Evolutionary conservation across 1,284 basidiomycete genomes (phyloP).

Genomic region (Blastosporella zonata): DNA sequence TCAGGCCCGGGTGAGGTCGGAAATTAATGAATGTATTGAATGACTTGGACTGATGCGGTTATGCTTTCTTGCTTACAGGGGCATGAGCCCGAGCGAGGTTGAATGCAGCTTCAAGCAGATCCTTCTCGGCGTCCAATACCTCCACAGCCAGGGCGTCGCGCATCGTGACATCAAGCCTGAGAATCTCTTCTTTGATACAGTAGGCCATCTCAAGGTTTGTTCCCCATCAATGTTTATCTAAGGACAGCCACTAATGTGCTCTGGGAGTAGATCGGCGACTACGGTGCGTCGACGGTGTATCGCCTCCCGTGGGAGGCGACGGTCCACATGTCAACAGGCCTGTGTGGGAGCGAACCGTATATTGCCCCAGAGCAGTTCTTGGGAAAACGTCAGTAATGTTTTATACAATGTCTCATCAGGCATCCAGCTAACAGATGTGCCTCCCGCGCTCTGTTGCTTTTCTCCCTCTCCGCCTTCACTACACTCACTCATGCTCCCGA

Average conservation of each 20-base stretch:
- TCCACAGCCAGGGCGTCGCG: slow-evolving; percentile 95
- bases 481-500: background rate
- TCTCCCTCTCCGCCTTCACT: slow-evolving; percentile 1
- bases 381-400: slow-evolving; percentile 77
- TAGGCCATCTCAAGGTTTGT: slow-evolving; percentile 89
- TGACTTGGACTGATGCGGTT: slow-evolving; percentile 16
- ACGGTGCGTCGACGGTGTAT: slow-evolving; percentile 97
- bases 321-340: slow-evolving; percentile 94
- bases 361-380: slow-evolving; percentile 98
- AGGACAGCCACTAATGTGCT: slow-evolving; percentile 1
- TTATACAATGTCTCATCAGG: slow-evolving; percentile 23
- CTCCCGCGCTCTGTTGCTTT: slow-evolving; percentile 24
- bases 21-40: slow-evolving; percentile 11
- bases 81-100: slow-evolving; percentile 92
- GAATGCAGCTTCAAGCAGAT: slow-evolving; percentile 99
- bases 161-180: slow-evolving; percentile 99
- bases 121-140: slow-evolving; percentile 82
- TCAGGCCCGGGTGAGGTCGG: slow-evolving; percentile 9
- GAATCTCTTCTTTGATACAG: slow-evolving; percentile 91
- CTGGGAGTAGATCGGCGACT: slow-evolving; percentile 86
- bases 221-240: slow-evolving; percentile 20
- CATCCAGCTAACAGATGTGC: slow-evolving; percentile 31
- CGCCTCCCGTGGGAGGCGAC: slow-evolving; percentile 97
- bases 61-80: slow-evolving; percentile 26
- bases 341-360: slow-evolving; percentile 98